Base-by-base conservation (phyloP, 164 flowering plant genomes). In the Macadamia integrifolia region DNA sequence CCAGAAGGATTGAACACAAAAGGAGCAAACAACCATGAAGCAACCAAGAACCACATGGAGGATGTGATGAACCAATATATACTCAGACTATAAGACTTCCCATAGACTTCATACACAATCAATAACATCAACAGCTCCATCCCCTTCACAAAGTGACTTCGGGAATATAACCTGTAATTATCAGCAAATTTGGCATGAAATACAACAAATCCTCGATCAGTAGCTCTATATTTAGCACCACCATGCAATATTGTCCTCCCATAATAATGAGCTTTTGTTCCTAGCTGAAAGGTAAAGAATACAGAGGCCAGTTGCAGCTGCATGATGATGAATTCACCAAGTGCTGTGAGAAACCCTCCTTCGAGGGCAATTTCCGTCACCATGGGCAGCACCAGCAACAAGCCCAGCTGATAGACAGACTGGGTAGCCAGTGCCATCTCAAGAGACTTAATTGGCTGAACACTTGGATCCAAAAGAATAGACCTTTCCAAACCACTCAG, bases 221-320 rank as follows among this genome's bases (percentile, higher is more conserved):
- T 92, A 40, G 94, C 90, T 69, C 97, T 85, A 67, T 94, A 94
- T 66, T 94, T 92, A 9, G 99, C 82, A 56, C 99, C 99, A 62
- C 99, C 99, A 77, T 94, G 99, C 80, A 94, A 80, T 73, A 94
- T 74, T n/a, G 97, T 92, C 69, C 99, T 80, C 28, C 99, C 99
- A 79, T 31, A 95, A 73, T 87, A 95, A 77, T 95, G 99, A 6
- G 88, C 89, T 79, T 89, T 95, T 66, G 99, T 90, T 60, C 99
- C 99, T 64, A 92, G 96, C 75, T 90, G 97, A 77, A 95, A 95
- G 28, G 99, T 95, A 62, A 92, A 95, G 83, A 92, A 95, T 10
- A 95, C 98, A 65, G 99, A 86, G 55, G 99, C 99, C 32, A 94
- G 80, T 79, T 94, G 98, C 68, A 94, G 87, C 79, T 92, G 98